Evolutionary conservation across 495 filamentous ascomycete genomes (phyloP).

Genomic region (Xylaria sp.): DNA sequence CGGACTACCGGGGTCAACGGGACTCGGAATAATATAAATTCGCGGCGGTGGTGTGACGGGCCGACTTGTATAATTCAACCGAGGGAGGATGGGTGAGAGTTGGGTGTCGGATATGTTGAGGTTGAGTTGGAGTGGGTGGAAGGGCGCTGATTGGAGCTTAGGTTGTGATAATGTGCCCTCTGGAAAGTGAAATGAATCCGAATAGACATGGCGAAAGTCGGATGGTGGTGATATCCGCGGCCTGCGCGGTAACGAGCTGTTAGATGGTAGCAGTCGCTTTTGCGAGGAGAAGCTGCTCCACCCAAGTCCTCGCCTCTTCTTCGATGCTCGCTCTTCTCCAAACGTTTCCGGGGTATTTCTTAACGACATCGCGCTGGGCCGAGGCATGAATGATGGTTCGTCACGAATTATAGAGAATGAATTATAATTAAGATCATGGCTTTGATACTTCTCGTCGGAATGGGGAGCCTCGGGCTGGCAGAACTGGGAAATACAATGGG

Average conservation of each 20-base stretch:
- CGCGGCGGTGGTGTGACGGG: conserved; percentile 50
- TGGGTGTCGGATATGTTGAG: conserved; percentile 71
- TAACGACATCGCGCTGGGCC: conserved; percentile 42
- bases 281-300: conserved; percentile 43
- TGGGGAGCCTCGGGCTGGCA: conserved; percentile 44
- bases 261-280: conserved; percentile 41
- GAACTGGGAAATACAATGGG: conserved; percentile 49
- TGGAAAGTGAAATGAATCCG: conserved; percentile 55
- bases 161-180: conserved; percentile 29
- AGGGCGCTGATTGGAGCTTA: conserved; percentile 51
- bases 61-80: conserved; percentile 48
- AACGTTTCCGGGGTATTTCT: conserved; percentile 38
- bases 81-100: conserved; percentile 68
- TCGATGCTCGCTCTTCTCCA: conserved; percentile 42
- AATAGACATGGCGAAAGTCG: conserved; percentile 58
- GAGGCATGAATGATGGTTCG: conserved; percentile 47
- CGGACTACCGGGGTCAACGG: conserved; percentile 44
- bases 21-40: conserved; percentile 44
- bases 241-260: conserved; percentile 46
- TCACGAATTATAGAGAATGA: conserved; percentile 46
- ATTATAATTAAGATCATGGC: conserved; percentile 38
- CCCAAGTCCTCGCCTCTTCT: conserved; percentile 43
- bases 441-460: conserved; percentile 46
- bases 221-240: conserved; percentile 56
- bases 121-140: conserved; percentile 77